phyloP scores from a whole-genome alignment of 148 eudicot species.

The Talinum fruticosum region DNA sequence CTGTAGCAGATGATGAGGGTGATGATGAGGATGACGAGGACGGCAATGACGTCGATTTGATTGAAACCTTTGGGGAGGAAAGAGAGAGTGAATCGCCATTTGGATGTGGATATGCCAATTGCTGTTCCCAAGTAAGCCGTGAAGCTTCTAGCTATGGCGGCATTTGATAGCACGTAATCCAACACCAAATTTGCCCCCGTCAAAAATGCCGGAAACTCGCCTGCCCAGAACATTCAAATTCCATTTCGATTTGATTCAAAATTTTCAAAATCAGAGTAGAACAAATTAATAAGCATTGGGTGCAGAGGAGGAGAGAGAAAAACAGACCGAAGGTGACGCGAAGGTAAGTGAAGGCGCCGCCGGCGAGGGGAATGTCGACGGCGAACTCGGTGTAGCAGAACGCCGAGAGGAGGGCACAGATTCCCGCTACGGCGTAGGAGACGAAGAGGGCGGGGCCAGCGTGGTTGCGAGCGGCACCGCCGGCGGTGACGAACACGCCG shows the following conservation, averaged over 20 bases:
- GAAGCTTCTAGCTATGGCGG: constrained; percentile 82
- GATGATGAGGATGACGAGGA: constrained; percentile 60
- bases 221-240: constrained; percentile 26
- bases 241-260: too few species aligned
- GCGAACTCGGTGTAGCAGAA: constrained; percentile 98
- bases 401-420: constrained; percentile 86
- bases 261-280: not conserved
- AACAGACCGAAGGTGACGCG: constrained; percentile 75
- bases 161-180: constrained; percentile 82
- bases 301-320: not conserved
- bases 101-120: constrained; percentile 49
- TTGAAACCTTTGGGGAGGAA: constrained; percentile 74
- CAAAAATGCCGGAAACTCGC: constrained; percentile 79
- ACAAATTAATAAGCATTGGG: not conserved
- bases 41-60: constrained; percentile 75
- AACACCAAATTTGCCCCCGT: constrained; percentile 73
- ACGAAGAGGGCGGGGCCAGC: constrained; percentile 83
- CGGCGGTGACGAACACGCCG: constrained; percentile 90
- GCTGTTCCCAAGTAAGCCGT: constrained; percentile 74
- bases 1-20: constrained; percentile 91
- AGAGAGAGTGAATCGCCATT: constrained; percentile 58
- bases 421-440: constrained; percentile 95
- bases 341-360: constrained; percentile 93
- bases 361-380: constrained; percentile 91
- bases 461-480: constrained; percentile 43